A percentile compares a stretch with the other conserved stretches of the same genome.
Conservation (phyloP, 768 basidiomycete species). For the Lentinula sp. region DNA sequence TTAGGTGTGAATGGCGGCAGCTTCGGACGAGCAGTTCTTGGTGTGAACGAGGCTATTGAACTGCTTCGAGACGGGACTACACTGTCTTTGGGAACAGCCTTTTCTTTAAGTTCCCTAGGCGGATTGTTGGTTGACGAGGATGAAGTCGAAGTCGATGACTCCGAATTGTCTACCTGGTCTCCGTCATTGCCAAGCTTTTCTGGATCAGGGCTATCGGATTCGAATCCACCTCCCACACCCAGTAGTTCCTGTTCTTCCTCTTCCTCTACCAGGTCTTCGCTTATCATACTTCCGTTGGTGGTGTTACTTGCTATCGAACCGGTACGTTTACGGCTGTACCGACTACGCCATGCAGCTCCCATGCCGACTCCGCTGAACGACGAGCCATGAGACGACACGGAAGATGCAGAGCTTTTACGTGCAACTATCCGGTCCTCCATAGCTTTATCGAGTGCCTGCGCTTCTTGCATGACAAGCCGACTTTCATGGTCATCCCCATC, state of each 20-base stretch:
- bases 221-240: constrained; percentile 63
- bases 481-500: constrained; percentile 47
- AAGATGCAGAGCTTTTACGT: constrained; percentile 66
- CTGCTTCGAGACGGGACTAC: constrained; percentile 14
- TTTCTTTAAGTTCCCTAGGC: constrained; percentile 29
- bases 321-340: constrained; percentile 62
- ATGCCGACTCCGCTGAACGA: constrained; percentile 51
- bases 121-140: constrained; percentile 33
- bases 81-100: constrained; percentile 18
- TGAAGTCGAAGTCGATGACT: constrained; percentile 8
- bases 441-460: constrained; percentile 77
- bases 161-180: constrained; percentile 22
- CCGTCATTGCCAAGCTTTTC: constrained; percentile 16
- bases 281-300: constrained; percentile 63
- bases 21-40: constrained; percentile 18
- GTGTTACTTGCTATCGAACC: constrained; percentile 69
- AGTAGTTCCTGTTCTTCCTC: constrained; percentile 73
- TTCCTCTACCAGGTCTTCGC: constrained; percentile 77
- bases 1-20: constrained; percentile 6
- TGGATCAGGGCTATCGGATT: constrained; percentile 25
- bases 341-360: constrained; percentile 59
- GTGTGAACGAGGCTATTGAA: constrained; percentile 17
- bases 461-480: constrained; percentile 63
- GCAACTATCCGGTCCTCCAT: constrained; percentile 81
- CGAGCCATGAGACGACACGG: constrained; percentile 41